These are phyloP conservation scores for Moringa oleifera DNA, from an alignment of 345 rosid genomes.

Conservation along the genomic window DNA sequence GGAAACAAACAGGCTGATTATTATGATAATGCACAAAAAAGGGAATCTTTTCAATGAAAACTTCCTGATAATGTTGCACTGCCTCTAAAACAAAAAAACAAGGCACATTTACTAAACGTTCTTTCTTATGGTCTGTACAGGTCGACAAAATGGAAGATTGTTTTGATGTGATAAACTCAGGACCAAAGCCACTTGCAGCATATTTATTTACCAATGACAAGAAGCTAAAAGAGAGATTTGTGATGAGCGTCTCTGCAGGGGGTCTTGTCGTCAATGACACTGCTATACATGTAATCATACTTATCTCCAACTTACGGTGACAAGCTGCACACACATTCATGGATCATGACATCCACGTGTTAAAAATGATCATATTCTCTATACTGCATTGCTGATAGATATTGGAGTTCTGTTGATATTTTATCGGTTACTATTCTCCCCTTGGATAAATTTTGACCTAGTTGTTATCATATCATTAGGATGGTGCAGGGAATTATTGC, in stretches of 20 bases:
- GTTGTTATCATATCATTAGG: no score
- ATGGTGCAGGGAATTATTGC: no score
- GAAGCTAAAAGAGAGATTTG: slow-evolving; percentile 63
- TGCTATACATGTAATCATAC: slow-evolving; percentile 59
- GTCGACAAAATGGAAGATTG: slow-evolving; percentile 75
- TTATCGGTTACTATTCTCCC: no score
- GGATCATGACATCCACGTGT: not conserved
- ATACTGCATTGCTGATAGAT: no score
- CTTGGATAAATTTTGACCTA: no score
- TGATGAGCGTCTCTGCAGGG: slow-evolving; percentile 71
- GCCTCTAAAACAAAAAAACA: not conserved
- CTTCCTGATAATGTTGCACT: not conserved
- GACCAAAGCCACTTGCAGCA: slow-evolving; percentile 90
- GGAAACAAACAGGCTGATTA: not conserved
- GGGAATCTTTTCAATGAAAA: no score
- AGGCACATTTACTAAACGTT: slow-evolving; percentile 1
- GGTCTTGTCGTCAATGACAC: slow-evolving; percentile 84
- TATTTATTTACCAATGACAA: slow-evolving; percentile 74
- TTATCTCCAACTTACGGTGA: not conserved
- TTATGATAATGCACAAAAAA: no score
- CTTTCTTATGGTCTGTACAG: slow-evolving; percentile 29
- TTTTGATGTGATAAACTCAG: slow-evolving; percentile 62
- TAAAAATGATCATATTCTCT: no score
- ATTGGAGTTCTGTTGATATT: no score
- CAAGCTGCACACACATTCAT: not conserved